Percentiles rank a stretch among this genome's conserved stretches.
Evolutionary conservation across 257 asterid species (phyloP).

Genomic region (Catharanthus roseus): DNA sequence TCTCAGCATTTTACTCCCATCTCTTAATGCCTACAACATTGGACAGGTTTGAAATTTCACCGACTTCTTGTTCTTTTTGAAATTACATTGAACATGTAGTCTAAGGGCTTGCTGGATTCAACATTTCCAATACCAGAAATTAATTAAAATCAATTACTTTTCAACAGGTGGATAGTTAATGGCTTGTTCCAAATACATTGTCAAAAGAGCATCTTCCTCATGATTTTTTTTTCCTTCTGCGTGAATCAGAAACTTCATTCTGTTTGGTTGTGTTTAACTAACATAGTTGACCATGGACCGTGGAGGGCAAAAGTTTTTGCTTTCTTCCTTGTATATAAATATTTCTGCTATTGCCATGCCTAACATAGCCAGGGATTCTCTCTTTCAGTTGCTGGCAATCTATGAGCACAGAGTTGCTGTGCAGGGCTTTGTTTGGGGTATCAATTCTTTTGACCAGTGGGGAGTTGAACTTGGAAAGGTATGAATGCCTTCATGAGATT

Average conservation of each 20-base stretch:
- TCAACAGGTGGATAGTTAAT: too few relatives aligned
- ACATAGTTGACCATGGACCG: background rate
- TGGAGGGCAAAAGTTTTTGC: background rate
- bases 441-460: conserved; percentile 99
- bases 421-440: conserved; percentile 94
- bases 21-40: conserved; percentile 77
- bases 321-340: background rate
- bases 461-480: conserved; percentile 99
- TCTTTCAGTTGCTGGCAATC: conserved; percentile 80
- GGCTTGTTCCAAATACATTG: background rate
- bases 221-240: background rate
- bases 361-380: conserved; percentile 20
- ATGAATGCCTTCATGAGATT: conserved; percentile 8
- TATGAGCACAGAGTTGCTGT: conserved; percentile 95
- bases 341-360: conserved; percentile 8
- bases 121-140: background rate
- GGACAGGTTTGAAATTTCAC: conserved; percentile 70
- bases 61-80: background rate
- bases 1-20: conserved; percentile 87
- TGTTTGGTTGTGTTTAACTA: background rate
- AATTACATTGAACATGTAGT: background rate
- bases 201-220: background rate
- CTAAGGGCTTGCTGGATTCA: background rate
- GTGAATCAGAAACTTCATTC: background rate
- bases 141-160: background rate